Percentiles rank a stretch among this genome's conserved stretches.
Conservation (phyloP, 1,284 basidiomycete species). For the Ceratobasidium sp. region DNA sequence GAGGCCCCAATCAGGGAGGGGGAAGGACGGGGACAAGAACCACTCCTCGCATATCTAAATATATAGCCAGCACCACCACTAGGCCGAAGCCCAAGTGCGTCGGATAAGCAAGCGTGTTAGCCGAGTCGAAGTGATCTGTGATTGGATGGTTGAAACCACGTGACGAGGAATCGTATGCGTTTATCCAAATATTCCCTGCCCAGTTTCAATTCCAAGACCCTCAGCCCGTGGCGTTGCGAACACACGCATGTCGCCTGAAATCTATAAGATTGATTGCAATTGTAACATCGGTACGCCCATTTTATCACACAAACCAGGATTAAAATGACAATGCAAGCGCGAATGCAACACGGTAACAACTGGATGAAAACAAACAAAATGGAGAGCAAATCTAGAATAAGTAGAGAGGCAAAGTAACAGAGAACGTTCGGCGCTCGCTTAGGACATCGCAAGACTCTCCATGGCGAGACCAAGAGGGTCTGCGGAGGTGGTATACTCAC, state of each 20-base stretch:
- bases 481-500: slow-evolving; percentile 55
- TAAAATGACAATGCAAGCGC: slow-evolving; percentile 6
- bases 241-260: too few relatives aligned
- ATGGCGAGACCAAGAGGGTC: slow-evolving; percentile 78
- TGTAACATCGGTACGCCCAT: slow-evolving; percentile 7
- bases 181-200: not conserved
- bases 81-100: not conserved
- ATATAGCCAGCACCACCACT: slow-evolving; percentile 8
- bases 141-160: not conserved
- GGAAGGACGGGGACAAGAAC: not conserved
- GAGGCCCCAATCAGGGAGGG: not conserved
- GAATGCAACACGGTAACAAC: slow-evolving; percentile 18
- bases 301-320: slow-evolving; percentile 13
- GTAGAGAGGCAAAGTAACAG: slow-evolving; percentile 5
- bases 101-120: slow-evolving; percentile 12
- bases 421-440: not conserved
- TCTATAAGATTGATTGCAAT: not conserved
- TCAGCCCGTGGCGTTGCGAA: too few relatives aligned
- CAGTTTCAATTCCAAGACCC: not conserved
- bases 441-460: slow-evolving; percentile 57
- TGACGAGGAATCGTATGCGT: not conserved
- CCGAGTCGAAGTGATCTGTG: not conserved
- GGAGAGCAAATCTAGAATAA: slow-evolving; percentile 36
- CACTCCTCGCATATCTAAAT: not conserved
- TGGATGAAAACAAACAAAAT: not conserved